Evolutionary conservation across 768 basidiomycete species (phyloP).

Genomic region (Mycena latifolia): DNA sequence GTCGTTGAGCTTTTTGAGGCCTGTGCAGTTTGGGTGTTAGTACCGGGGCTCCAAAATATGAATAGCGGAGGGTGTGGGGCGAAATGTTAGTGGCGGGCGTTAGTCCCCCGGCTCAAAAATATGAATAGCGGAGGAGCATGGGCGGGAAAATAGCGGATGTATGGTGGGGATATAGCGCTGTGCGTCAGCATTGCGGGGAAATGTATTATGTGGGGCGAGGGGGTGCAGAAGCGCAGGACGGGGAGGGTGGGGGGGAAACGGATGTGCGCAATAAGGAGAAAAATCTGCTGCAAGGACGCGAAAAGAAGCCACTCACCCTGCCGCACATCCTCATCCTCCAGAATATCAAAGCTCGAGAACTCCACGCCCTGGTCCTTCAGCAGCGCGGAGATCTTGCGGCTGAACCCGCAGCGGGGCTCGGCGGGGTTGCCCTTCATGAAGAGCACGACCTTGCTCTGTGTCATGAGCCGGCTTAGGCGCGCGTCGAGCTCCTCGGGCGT

Average conservation of each 20-base stretch:
- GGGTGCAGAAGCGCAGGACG: too few species aligned
- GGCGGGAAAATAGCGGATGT: too few species aligned
- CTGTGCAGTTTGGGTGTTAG: conserved; percentile 48
- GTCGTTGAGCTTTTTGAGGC: conserved; percentile 81
- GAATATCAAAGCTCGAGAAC: conserved; percentile 87
- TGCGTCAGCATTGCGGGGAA: too few species aligned
- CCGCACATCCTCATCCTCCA: conserved; percentile 83
- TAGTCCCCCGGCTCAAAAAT: too few species aligned
- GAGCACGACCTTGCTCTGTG: conserved; percentile 79
- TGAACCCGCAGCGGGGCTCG: conserved; percentile 88
- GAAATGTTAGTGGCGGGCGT: too few species aligned
- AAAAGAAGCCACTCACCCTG: conserved; percentile 69
- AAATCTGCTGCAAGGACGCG: too few species aligned
- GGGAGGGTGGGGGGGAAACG: too few species aligned
- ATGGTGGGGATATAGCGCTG: too few species aligned
- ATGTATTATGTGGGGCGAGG: too few species aligned
- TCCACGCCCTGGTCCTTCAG: conserved; percentile 72
- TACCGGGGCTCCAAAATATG: too few species aligned
- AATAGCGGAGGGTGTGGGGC: too few species aligned
- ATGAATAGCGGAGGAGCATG: neutral
- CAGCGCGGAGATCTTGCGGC: conserved; percentile 77
- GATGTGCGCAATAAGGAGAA: too few species aligned
- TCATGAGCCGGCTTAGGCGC: conserved; percentile 81
- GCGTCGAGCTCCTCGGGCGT: conserved; percentile 74
- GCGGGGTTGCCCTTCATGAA: conserved; percentile 94